Evolutionary conservation across 495 filamentous ascomycete genomes (phyloP), one percentile per base, ranked within the genome.

Genomic region (Penicillium samsonianum): DNA sequence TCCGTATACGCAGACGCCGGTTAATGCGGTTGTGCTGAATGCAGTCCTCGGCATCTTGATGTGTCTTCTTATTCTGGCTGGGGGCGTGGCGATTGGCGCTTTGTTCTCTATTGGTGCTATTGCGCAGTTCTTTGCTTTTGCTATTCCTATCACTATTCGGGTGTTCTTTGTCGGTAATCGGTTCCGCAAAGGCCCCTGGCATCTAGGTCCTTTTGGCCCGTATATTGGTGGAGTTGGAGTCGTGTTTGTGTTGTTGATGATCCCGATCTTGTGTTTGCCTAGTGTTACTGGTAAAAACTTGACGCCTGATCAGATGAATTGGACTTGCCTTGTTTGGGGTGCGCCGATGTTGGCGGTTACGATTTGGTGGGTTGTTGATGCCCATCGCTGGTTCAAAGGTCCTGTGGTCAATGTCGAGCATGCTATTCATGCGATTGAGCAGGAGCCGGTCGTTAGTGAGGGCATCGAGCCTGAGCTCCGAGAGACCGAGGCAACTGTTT

Each of bases 21-120:
- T 92, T 38, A 91, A 91, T 64, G 88, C 89, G 2, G 89, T 91
- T 16, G 85, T 89, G 76, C 81, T 90, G 70, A 91, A 91, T 62
- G 77, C 78, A 26, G 55, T 77, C 14, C 77, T 92, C 30, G 89
- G 88, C 1, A 82, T 85, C 30, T 59, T 84, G 4, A 78, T 90
- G 63, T 79, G 86, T 26, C 74, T 90, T 6, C 77, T 92, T 10
- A 85, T 91, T 56, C 85, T 92, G 52, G 89, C 80, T 5, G 88
- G 89, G 37, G 50, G 68, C 0, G 67, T 84, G 10, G 87, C 88
- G 4, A 87, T 89, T 61, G 87, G 86, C 9, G 89, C 89, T 7
- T 75, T 92, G 20, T 92, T 92, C 78, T 85, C 81, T 42, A 90
- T 92, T 60, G 89, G 87, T 9, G 89, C 87, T 17, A 87, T 90